Evolutionary conservation across 805 yeast genomes (phyloP).

Genomic region (Zygosaccharomyces kombuchaensis): DNA sequence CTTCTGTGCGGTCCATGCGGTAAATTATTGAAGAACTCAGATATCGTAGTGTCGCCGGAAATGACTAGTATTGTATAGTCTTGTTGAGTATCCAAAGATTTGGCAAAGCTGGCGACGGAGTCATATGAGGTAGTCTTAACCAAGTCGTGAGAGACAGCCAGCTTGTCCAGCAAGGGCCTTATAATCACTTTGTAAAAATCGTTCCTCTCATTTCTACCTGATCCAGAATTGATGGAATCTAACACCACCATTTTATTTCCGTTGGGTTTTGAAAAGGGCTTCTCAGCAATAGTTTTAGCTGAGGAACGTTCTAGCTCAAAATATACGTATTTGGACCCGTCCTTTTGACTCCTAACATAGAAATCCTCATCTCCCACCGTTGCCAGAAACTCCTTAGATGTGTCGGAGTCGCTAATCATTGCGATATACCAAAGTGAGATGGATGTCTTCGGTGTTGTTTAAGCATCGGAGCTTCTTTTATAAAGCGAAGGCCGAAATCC

Average conservation of each 20-base stretch:
- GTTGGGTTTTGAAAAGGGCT: not conserved
- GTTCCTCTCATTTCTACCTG: slow-evolving; percentile 31
- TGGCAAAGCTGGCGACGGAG: slow-evolving; percentile 42
- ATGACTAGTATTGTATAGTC: slow-evolving; percentile 51
- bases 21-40: slow-evolving; percentile 63
- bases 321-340: slow-evolving; percentile 13
- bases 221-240: slow-evolving; percentile 38
- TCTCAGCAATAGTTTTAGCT: not conserved
- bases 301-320: slow-evolving; percentile 9
- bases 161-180: slow-evolving; percentile 42
- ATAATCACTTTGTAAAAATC: slow-evolving; percentile 43
- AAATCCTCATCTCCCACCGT: slow-evolving; percentile 6
- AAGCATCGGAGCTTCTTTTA: not conserved
- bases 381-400: not conserved
- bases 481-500: not conserved
- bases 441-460: not conserved
- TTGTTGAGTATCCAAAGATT: slow-evolving; percentile 20
- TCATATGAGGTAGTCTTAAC: slow-evolving; percentile 39
- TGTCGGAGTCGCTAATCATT: not conserved
- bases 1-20: slow-evolving; percentile 5
- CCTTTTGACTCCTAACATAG: slow-evolving; percentile 9
- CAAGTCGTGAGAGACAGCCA: slow-evolving; percentile 39
- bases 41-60: slow-evolving; percentile 84
- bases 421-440: not conserved
- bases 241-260: slow-evolving; percentile 25